phyloP scores from a whole-genome alignment of 2,329 filamentous ascomycete genomes.

The Trichoderma asperellum region DNA sequence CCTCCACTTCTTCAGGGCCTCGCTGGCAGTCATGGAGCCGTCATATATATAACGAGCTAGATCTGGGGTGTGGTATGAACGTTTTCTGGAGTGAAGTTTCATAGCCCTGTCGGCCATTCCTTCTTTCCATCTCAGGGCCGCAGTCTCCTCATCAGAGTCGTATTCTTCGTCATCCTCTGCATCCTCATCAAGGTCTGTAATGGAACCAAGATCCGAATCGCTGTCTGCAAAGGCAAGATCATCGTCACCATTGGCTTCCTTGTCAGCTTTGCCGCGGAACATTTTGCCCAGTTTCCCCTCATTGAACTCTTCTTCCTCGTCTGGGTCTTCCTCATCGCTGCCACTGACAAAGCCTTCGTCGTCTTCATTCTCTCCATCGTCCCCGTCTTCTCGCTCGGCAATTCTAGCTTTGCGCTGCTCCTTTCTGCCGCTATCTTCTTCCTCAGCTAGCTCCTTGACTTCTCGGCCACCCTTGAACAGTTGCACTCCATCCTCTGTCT shows the following conservation, averaged over 20 bases:
- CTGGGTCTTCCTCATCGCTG: constrained; percentile 55
- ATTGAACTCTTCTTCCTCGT: constrained; percentile 60
- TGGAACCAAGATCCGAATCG: constrained; percentile 91
- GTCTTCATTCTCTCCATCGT: constrained; percentile 62
- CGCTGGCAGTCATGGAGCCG: constrained; percentile 70
- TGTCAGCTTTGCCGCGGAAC: constrained; percentile 57
- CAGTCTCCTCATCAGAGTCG: constrained; percentile 69
- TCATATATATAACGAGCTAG: constrained; percentile 91
- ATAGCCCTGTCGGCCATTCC: constrained; percentile 78
- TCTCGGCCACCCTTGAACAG: constrained; percentile 80
- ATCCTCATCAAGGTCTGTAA: constrained; percentile 62
- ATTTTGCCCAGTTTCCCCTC: constrained; percentile 64
- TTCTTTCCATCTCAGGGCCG: constrained; percentile 81
- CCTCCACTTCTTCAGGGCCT: constrained; percentile 80
- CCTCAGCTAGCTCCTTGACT: constrained; percentile 59
- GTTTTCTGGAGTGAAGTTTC: constrained; percentile 69
- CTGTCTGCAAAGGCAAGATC: constrained; percentile 93
- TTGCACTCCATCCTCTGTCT: constrained; percentile 79
- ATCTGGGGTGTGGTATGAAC: constrained; percentile 77
- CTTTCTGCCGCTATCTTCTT: constrained; percentile 64
- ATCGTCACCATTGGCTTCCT: constrained; percentile 58
- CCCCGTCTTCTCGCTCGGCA: constrained; percentile 61
- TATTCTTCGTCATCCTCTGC: constrained; percentile 56
- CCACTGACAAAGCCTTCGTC: constrained; percentile 60
- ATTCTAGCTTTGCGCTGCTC: constrained; percentile 61